These are phyloP conservation scores for Aspergillus fijiensis DNA, from an alignment of 2,329 filamentous ascomycete species.

Conservation along the genomic window DNA sequence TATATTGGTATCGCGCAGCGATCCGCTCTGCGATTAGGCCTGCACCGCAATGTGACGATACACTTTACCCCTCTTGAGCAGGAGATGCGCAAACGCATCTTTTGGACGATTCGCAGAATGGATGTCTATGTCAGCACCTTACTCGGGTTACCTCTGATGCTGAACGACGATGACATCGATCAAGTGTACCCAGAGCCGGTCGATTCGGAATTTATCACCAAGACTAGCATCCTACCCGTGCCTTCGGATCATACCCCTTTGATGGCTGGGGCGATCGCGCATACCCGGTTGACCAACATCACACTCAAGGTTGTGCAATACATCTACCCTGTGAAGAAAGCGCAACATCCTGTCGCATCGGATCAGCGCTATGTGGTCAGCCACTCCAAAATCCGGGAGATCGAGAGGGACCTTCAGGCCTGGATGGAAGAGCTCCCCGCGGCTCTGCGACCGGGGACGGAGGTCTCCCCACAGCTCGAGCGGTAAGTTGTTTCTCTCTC, in stretches of 20 bases:
- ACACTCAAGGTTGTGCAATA: conserved; percentile 63
- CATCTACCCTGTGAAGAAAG: conserved; percentile 62
- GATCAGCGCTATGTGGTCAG: conserved; percentile 61
- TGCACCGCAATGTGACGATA: conserved; percentile 71
- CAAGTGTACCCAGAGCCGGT: conserved; percentile 49
- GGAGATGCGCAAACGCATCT: conserved; percentile 68
- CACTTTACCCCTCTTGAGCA: conserved; percentile 70
- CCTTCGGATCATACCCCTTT: conserved; percentile 56
- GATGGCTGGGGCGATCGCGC: conserved; percentile 61
- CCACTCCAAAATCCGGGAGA: conserved; percentile 63
- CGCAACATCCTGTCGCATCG: conserved; percentile 43
- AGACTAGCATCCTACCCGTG: conserved; percentile 52
- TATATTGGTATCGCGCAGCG: conserved; percentile 76
- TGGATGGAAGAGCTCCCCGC: conserved; percentile 70
- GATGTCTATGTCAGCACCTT: conserved; percentile 53
- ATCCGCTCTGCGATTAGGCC: conserved; percentile 72
- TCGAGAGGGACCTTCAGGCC: conserved; percentile 61
- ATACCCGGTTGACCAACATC: conserved; percentile 58
- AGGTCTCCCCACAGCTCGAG: conserved; percentile 71
- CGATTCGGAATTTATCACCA: conserved; percentile 49
- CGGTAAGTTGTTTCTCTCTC: conserved; percentile 57
- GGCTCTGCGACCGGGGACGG: conserved; percentile 74
- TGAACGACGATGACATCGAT: conserved; percentile 52
- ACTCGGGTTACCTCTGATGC: conserved; percentile 49
- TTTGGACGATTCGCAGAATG: conserved; percentile 53